Percentiles rank a stretch among this genome's conserved stretches.
These are phyloP conservation scores for Exophiala sideris DNA, from an alignment of 2,329 filamentous ascomycete genomes.

Conservation along the genomic window DNA sequence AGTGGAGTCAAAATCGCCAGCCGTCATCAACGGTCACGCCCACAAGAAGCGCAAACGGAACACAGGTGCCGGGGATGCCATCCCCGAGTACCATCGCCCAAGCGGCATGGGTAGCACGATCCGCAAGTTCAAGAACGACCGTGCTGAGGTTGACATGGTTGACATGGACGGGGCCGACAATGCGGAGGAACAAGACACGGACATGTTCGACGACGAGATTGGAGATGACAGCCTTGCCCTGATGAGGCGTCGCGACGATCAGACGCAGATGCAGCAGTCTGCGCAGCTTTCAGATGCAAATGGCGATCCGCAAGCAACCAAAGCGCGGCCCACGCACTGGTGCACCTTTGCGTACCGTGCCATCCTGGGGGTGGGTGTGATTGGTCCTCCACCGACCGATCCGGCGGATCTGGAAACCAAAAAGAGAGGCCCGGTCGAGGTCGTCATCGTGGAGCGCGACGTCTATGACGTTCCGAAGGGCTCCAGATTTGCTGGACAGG, in stretches of 20 bases:
- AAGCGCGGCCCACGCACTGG: conserved; percentile 54
- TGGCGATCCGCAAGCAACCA: conserved; percentile 23
- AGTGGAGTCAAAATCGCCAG: not conserved
- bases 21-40: not conserved
- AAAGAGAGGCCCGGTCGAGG: conserved; percentile 52
- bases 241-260: conserved; percentile 17
- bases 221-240: conserved; percentile 38
- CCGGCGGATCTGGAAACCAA: conserved; percentile 36
- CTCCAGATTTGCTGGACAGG: conserved; percentile 50
- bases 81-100: conserved; percentile 10
- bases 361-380: conserved; percentile 71
- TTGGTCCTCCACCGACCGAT: conserved; percentile 43
- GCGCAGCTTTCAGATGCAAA: not conserved
- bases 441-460: conserved; percentile 84
- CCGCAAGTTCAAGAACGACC: conserved; percentile 15
- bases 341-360: conserved; percentile 89
- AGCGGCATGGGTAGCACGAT: conserved; percentile 5
- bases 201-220: conserved; percentile 39
- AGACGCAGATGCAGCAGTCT: not conserved
- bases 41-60: conserved; percentile 44
- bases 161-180: conserved; percentile 37
- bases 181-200: conserved; percentile 40
- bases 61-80: conserved; percentile 34
- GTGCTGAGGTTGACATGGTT: conserved; percentile 32
- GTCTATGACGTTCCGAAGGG: conserved; percentile 63